Percentiles rank a stretch among this genome's conserved stretches.
Conservation (phyloP, 2,329 filamentous ascomycete species). For the Exserohilum rostratum region DNA sequence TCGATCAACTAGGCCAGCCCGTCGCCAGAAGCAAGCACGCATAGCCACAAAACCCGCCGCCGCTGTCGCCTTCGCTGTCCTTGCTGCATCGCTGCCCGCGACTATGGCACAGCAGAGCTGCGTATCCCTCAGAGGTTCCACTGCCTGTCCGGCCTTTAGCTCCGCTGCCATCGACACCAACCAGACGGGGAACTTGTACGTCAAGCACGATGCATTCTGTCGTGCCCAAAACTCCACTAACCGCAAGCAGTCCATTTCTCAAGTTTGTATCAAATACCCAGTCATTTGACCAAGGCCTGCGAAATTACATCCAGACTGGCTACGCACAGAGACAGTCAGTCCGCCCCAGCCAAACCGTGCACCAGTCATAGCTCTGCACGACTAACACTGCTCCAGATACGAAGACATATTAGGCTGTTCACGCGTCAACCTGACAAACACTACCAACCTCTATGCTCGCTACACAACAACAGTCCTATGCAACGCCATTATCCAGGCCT, state of each 20-base stretch:
- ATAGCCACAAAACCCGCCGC: conserved; percentile 22
- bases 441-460: conserved; percentile 84
- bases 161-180: conserved; percentile 73
- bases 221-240: conserved; percentile 5
- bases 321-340: conserved; percentile 81
- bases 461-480: conserved; percentile 93
- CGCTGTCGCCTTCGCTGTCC: conserved; percentile 30
- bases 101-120: conserved; percentile 55
- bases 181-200: conserved; percentile 68
- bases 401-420: conserved; percentile 79
- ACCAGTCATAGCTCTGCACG: neutral
- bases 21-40: conserved; percentile 31
- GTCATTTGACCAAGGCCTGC: conserved; percentile 79
- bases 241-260: conserved; percentile 74
- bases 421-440: conserved; percentile 76
- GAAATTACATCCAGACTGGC: conserved; percentile 71
- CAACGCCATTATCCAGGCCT: conserved; percentile 93
- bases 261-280: conserved; percentile 75
- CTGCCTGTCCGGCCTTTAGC: conserved; percentile 73
- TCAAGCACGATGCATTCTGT: conserved; percentile 13
- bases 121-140: conserved; percentile 74
- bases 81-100: conserved; percentile 39
- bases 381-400: conserved; percentile 67
- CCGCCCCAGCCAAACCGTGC: neutral
- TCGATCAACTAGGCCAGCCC: conserved; percentile 13